Percentiles rank a stretch among this genome's conserved stretches.
These are phyloP conservation scores for Epithele typhae DNA, from an alignment of 768 basidiomycete genomes.

Conservation along the genomic window DNA sequence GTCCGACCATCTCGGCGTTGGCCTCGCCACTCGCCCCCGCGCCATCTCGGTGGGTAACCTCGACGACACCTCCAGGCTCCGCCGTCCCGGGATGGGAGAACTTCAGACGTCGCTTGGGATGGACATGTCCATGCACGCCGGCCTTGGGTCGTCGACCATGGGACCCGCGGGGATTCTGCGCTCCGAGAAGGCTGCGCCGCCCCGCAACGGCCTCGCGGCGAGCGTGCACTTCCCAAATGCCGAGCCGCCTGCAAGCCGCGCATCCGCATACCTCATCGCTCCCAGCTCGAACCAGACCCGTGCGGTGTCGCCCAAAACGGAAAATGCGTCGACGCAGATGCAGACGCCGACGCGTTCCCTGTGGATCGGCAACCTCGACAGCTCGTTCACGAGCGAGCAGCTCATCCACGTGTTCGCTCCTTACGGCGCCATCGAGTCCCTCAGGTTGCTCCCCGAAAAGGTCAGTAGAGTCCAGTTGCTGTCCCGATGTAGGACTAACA, in stretches of 20 bases:
- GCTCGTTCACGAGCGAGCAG: conserved; percentile 89
- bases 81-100: conserved; percentile 57
- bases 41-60: conserved; percentile 88
- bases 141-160: conserved; percentile 17
- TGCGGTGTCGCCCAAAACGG: conserved; percentile 80
- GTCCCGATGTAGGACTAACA: neutral
- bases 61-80: conserved; percentile 70
- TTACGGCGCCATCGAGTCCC: conserved; percentile 95
- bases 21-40: conserved; percentile 54
- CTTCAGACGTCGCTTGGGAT: conserved; percentile 49
- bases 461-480: conserved; percentile 39
- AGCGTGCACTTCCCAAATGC: conserved; percentile 71
- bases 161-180: conserved; percentile 49
- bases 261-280: conserved; percentile 64
- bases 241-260: conserved; percentile 47
- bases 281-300: conserved; percentile 60
- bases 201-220: conserved; percentile 39
- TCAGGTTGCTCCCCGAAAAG: conserved; percentile 96
- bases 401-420: conserved; percentile 93
- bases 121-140: conserved; percentile 44
- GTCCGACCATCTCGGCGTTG: conserved; percentile 57
- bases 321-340: conserved; percentile 64
- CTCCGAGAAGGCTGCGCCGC: conserved; percentile 47
- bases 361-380: conserved; percentile 98
- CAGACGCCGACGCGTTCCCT: conserved; percentile 94